These are phyloP conservation scores for Mycotypha africana DNA, from an alignment of 371 early-diverging fungal genomes.

Conservation along the genomic window DNA sequence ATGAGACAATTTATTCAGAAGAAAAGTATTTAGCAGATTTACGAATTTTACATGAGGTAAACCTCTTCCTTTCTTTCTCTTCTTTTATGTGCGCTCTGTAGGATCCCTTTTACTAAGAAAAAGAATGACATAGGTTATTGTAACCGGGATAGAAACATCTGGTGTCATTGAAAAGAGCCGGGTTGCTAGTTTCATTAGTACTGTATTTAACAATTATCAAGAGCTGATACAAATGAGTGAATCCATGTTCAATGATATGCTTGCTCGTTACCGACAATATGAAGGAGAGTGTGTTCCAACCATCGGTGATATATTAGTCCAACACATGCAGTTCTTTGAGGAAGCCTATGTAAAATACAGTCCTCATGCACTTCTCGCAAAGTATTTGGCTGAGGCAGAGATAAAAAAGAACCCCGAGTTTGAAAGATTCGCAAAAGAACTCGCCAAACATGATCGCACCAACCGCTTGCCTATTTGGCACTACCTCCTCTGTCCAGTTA, in stretches of 20 bases:
- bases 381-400: constrained; percentile 75
- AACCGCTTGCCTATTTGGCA: constrained; percentile 62
- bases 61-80: too few species aligned
- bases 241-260: constrained; percentile 63
- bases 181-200: constrained; percentile 60
- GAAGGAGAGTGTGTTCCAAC: constrained; percentile 61
- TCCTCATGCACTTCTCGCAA: constrained; percentile 79
- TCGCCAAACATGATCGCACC: constrained; percentile 56
- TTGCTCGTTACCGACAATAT: constrained; percentile 60
- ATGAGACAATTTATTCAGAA: constrained; percentile 85
- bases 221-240: constrained; percentile 72
- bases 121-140: constrained; percentile 20
- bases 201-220: constrained; percentile 80
- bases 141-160: constrained; percentile 18
- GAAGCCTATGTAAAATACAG: constrained; percentile 85
- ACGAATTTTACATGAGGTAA: constrained; percentile 18
- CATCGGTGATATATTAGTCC: constrained; percentile 83
- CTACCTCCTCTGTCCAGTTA: constrained; percentile 62
- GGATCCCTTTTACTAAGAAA: too few species aligned
- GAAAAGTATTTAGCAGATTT: constrained; percentile 80
- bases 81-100: too few species aligned
- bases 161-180: constrained; percentile 48
- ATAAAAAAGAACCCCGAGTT: constrained; percentile 62
- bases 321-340: constrained; percentile 68
- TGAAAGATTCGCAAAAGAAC: constrained; percentile 63